Conservation (phyloP, 768 basidiomycete genomes). For the Boletus subcaerulescens region DNA sequence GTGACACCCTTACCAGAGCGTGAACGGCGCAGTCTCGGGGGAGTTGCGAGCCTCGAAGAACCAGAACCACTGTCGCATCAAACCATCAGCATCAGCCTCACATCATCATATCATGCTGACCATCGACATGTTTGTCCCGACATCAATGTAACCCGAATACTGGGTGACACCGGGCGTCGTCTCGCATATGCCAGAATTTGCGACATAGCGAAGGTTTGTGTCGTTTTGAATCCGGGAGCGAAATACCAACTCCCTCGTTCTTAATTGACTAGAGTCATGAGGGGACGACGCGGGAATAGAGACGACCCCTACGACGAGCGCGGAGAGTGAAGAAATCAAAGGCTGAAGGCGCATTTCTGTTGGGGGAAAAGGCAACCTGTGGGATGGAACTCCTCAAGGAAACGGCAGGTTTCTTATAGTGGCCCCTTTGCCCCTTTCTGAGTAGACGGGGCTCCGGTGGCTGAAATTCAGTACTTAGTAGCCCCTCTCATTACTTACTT, state of each 20-base stretch:
- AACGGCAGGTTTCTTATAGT: no score
- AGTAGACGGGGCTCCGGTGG: no score
- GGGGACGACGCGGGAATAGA: not conserved
- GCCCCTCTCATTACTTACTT: no score
- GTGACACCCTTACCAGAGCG: slow-evolving; percentile 47
- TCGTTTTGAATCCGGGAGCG: slow-evolving; percentile 20
- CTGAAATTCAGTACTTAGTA: no score
- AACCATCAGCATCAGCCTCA: not conserved
- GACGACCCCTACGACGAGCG: not conserved
- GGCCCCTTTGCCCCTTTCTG: no score
- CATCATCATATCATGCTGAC: slow-evolving; percentile 28
- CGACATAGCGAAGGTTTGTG: slow-evolving; percentile 45
- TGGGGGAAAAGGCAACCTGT: not conserved
- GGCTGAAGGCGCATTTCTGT: slow-evolving; percentile 15
- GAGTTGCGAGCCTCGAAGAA: slow-evolving; percentile 63
- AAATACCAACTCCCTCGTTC: not conserved
- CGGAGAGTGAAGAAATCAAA: not conserved
- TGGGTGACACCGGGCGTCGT: slow-evolving; percentile 61
- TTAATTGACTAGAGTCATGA: not conserved
- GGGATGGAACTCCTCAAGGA: no score
- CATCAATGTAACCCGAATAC: slow-evolving; percentile 59
- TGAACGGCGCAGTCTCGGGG: slow-evolving; percentile 63
- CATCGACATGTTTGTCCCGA: slow-evolving; percentile 58
- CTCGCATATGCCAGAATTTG: slow-evolving; percentile 62
- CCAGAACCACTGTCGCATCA: slow-evolving; percentile 59